A percentile compares a stretch with the other conserved stretches of the same genome.
Evolutionary conservation across 2,329 filamentous ascomycete species (phyloP).

Genomic region (Diaporthe vexans): DNA sequence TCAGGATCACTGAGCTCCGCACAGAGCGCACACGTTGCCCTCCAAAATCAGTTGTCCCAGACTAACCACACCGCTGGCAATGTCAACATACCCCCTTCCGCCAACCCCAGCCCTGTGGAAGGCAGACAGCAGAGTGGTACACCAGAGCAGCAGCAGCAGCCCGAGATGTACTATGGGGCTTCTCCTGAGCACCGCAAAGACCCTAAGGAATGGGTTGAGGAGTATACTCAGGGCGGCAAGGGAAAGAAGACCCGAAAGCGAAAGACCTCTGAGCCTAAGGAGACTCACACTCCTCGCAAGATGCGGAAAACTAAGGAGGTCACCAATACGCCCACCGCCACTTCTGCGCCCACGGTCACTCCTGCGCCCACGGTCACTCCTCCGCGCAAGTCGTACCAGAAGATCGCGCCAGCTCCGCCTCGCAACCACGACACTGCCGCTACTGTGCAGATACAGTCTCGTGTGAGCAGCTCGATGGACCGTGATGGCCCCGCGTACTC

Average conservation of each 20-base stretch:
- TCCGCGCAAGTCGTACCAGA: background rate
- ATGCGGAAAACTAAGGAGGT: conserved; percentile 9
- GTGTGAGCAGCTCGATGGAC: background rate
- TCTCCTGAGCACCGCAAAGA: background rate
- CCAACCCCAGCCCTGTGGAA: background rate
- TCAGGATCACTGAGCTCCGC: background rate
- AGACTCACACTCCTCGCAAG: background rate
- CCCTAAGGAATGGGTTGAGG: background rate
- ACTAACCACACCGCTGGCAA: background rate
- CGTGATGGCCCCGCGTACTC: too few relatives aligned
- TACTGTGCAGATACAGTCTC: background rate
- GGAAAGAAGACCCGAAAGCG: conserved; percentile 9
- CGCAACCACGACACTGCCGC: background rate
- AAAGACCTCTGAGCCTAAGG: background rate
- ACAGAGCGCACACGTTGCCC: background rate
- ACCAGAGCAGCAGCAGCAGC: background rate
- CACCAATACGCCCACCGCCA: too few relatives aligned
- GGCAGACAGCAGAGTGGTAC: background rate
- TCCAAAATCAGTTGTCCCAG: background rate
- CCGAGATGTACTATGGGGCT: conserved; percentile 2
- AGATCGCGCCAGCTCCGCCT: conserved; percentile 11
- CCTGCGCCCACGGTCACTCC: background rate
- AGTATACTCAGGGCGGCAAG: background rate
- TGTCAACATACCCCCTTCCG: background rate
- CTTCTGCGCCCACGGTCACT: background rate